phyloP scores from a whole-genome alignment of 1,284 basidiomycete genomes.

The Boletus nobilissimus region DNA sequence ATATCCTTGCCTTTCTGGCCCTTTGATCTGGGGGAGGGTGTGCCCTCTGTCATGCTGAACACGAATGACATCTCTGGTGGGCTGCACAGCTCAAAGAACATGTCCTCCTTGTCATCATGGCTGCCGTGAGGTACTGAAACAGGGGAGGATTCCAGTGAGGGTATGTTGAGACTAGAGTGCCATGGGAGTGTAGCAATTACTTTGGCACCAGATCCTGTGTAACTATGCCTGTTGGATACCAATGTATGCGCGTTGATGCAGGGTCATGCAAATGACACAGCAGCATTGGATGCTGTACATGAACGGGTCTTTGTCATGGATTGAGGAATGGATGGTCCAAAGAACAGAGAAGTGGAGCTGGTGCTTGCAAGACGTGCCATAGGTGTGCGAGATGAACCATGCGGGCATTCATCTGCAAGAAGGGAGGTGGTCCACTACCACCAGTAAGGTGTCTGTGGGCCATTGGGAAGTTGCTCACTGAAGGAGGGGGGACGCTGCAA shows the following conservation, averaged over 20 bases:
- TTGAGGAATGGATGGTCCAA: constrained; percentile 69
- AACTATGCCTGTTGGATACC: constrained; percentile 67
- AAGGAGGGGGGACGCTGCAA: constrained; percentile 41
- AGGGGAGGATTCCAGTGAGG: constrained; percentile 64
- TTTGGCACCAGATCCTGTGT: constrained; percentile 52
- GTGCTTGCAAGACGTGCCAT: constrained; percentile 56
- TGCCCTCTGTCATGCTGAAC: constrained; percentile 63
- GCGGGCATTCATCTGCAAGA: constrained; percentile 29
- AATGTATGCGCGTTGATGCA: constrained; percentile 42
- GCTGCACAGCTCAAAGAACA: constrained; percentile 61
- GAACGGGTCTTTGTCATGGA: constrained; percentile 35
- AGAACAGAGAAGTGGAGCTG: constrained; percentile 75
- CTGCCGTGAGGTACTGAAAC: constrained; percentile 40
- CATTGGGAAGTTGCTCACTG: constrained; percentile 56
- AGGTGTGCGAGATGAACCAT: constrained; percentile 44
- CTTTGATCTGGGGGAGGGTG: constrained; percentile 66
- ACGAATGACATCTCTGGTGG: constrained; percentile 62
- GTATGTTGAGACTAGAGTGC: constrained; percentile 53
- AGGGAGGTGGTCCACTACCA: constrained; percentile 41
- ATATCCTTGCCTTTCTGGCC: constrained; percentile 48
- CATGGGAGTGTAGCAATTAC: constrained; percentile 51
- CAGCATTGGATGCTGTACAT: constrained; percentile 38
- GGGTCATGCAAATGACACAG: constrained; percentile 10
- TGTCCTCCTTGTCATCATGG: constrained; percentile 61
- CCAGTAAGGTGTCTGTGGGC: constrained; percentile 58